Evolutionary conservation across 257 asterid species (phyloP).

Genomic region (Solanum corneliomulleri): DNA sequence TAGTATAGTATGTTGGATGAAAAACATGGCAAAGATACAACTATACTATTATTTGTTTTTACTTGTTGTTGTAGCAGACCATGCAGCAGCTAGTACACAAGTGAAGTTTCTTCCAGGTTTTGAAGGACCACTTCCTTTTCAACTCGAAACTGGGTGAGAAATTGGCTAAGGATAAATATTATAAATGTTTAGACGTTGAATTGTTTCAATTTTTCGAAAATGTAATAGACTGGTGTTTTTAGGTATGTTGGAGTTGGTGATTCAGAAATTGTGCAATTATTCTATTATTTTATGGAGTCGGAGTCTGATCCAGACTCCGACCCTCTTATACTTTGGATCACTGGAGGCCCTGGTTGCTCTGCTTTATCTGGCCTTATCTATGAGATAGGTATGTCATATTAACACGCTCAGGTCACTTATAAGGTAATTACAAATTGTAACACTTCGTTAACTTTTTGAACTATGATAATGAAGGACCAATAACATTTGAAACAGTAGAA

Average conservation of each 20-base stretch:
- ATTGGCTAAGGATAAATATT: background rate
- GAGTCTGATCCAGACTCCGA: slow-evolving; percentile 11
- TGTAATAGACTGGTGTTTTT: background rate
- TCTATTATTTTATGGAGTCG: slow-evolving; percentile 14
- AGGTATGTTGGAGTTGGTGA: slow-evolving; percentile 24
- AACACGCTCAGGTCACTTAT: too few relatives aligned
- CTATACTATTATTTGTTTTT: background rate
- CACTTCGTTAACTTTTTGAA: too few relatives aligned
- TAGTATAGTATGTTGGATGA: background rate
- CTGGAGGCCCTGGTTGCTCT: slow-evolving; percentile 24
- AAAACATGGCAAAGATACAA: background rate
- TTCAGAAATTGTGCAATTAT: slow-evolving; percentile 15
- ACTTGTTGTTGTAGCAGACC: background rate
- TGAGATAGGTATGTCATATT: slow-evolving; percentile 6
- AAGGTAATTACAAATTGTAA: too few relatives aligned
- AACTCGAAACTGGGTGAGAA: slow-evolving; percentile 20
- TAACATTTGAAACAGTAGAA: background rate
- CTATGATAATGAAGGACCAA: too few relatives aligned
- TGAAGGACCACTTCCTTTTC: slow-evolving; percentile 16
- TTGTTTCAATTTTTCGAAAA: too few relatives aligned
- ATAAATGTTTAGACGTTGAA: background rate
- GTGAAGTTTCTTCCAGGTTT: slow-evolving; percentile 18
- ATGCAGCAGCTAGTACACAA: background rate
- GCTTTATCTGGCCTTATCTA: slow-evolving; percentile 10
- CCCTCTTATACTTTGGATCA: slow-evolving; percentile 17